A percentile compares a stretch with the other conserved stretches of the same genome.
These are phyloP conservation scores for Pythium folliculosum DNA, from an alignment of 352 stramenopile genomes.

Conservation along the genomic window DNA sequence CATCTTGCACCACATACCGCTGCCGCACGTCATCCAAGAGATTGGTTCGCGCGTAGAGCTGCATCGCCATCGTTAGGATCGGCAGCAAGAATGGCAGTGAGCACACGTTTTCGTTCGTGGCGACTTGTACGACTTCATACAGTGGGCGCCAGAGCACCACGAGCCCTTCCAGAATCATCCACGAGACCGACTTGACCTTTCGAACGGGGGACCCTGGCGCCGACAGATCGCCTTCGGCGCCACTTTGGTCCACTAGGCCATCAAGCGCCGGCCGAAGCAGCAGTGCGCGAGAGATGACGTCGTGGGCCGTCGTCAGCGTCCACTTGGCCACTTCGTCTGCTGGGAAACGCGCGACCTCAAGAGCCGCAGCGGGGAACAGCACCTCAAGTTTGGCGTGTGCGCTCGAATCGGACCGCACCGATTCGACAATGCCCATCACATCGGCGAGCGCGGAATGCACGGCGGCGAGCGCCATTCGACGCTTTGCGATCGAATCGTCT, in stretches of 20 bases:
- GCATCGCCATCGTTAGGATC: slow-evolving; percentile 37
- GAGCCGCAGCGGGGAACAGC: slow-evolving; percentile 1
- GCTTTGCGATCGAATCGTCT: not conserved
- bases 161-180: slow-evolving; percentile 40
- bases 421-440: slow-evolving; percentile 12
- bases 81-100: slow-evolving; percentile 43
- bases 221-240: not conserved
- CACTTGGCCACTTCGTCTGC: slow-evolving; percentile 1
- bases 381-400: slow-evolving; percentile 1
- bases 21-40: slow-evolving; percentile 33
- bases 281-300: slow-evolving; percentile 15
- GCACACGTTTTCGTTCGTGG: slow-evolving; percentile 35
- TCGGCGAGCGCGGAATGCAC: slow-evolving; percentile 2
- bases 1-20: slow-evolving; percentile 5
- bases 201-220: not conserved
- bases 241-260: slow-evolving; percentile 1
- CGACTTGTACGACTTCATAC: slow-evolving; percentile 43
- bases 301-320: slow-evolving; percentile 16
- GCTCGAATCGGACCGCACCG: slow-evolving; percentile 4
- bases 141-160: slow-evolving; percentile 44
- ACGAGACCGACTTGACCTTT: slow-evolving; percentile 6
- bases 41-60: slow-evolving; percentile 33
- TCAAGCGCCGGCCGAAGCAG: slow-evolving; percentile 17
- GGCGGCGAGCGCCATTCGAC: not conserved
- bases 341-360: slow-evolving; percentile 8